These are phyloP conservation scores for Fusarium mangiferae DNA, from an alignment of 2,329 filamentous ascomycete genomes.

Conservation along the genomic window DNA sequence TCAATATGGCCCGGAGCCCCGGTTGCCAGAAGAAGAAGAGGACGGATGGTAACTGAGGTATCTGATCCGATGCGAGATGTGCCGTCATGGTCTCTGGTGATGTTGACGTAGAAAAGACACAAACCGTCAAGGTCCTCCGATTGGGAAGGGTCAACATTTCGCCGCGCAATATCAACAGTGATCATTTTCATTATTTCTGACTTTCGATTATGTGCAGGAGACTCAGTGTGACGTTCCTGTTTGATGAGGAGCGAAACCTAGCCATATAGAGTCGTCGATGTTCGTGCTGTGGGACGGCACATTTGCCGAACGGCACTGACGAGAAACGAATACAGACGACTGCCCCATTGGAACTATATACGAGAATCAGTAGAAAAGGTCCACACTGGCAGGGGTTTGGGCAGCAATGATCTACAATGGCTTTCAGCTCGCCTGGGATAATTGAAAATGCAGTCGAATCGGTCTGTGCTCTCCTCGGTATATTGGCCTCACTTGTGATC, in stretches of 20 bases:
- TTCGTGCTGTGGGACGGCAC: neutral
- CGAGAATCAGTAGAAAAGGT: neutral
- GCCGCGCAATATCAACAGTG: neutral
- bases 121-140: neutral
- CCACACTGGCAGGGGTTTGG: neutral
- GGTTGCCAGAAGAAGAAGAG: neutral
- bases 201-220: rapidly evolving
- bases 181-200: neutral
- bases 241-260: neutral
- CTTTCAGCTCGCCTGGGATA: neutral
- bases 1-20: neutral
- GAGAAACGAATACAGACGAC: neutral
- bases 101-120: neutral
- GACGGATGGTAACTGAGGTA: neutral
- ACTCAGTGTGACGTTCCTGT: neutral
- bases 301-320: neutral
- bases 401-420: neutral
- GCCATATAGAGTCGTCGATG: neutral
- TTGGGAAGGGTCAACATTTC: neutral
- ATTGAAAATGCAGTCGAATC: neutral
- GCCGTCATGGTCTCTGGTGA: neutral
- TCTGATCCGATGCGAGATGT: neutral
- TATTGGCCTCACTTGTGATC: neutral
- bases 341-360: neutral
- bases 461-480: neutral